phyloP scores from a whole-genome alignment of 2,329 filamentous ascomycete genomes.

The Arthrobotrys musiformis region DNA sequence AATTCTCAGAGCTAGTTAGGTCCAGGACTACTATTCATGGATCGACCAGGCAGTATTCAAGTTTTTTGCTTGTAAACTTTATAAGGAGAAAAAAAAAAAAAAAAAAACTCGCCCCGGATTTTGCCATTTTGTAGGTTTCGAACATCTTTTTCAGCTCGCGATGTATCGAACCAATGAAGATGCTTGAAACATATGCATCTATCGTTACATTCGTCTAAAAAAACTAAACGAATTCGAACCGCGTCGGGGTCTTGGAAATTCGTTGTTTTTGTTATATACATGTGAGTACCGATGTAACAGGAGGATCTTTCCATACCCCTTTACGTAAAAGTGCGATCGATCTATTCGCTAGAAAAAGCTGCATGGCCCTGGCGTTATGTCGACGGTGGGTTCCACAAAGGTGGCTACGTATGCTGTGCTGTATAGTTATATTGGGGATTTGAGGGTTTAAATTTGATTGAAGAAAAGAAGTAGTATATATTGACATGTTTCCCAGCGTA shows the following conservation, averaged over 20 bases:
- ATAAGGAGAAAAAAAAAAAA: not conserved
- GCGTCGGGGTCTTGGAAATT: too few species aligned
- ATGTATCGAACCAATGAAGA: not conserved
- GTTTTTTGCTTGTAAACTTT: not conserved
- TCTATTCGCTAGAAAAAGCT: not conserved
- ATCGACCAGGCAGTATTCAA: too few species aligned
- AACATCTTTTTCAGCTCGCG: not conserved
- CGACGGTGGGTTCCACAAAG: constrained; percentile 1
- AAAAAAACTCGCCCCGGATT: too few species aligned
- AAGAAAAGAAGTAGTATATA: not conserved
- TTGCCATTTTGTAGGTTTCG: not conserved
- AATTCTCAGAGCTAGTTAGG: too few species aligned
- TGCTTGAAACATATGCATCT: not conserved
- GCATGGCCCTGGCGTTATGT: too few species aligned
- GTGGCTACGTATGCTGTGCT: too few species aligned
- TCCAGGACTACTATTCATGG: too few species aligned
- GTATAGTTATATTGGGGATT: too few species aligned
- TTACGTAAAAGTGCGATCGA: not conserved
- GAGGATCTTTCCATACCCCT: not conserved
- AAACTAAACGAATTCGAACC: not conserved
- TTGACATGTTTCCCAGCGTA: not conserved
- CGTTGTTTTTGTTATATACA: not conserved
- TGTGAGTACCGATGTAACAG: too few species aligned
- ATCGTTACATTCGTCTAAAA: constrained; percentile 21
- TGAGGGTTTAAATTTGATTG: not conserved